A percentile compares a stretch with the other conserved stretches of the same genome.
phyloP scores from a whole-genome alignment of 129 eudicot species.

The Flaveria linearis region DNA sequence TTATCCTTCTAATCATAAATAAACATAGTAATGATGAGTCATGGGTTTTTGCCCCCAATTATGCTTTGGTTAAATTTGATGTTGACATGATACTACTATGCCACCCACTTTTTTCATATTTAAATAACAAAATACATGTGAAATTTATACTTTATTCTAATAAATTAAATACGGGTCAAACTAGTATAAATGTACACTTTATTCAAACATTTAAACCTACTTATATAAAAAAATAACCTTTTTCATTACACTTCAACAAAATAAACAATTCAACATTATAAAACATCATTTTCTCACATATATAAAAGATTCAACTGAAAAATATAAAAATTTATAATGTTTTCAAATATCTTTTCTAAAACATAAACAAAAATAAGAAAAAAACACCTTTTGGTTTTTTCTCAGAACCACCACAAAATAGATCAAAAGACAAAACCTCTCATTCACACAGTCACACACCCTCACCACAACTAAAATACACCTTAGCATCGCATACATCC shows the following conservation, averaged over 20 bases:
- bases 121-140: neutral
- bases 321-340: neutral
- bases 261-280: neutral
- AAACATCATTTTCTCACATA: neutral
- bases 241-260: neutral
- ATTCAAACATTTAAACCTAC: neutral
- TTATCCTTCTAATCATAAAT: neutral
- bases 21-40: neutral
- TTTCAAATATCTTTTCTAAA: neutral
- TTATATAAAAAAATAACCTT: neutral
- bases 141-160: neutral
- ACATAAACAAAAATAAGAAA: neutral
- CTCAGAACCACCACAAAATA: constrained; percentile 20
- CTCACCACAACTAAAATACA: constrained; percentile 16
- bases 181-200: neutral
- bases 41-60: neutral
- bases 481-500: constrained; percentile 13
- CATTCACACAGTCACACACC: constrained; percentile 2
- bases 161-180: neutral
- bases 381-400: constrained; percentile 4
- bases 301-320: neutral
- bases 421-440: constrained; percentile 2
- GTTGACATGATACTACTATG: neutral
- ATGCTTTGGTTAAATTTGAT: neutral
- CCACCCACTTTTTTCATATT: neutral